Evolutionary conservation across 306 rosid genomes (phyloP).

Genomic region (Dryas octopetala): DNA sequence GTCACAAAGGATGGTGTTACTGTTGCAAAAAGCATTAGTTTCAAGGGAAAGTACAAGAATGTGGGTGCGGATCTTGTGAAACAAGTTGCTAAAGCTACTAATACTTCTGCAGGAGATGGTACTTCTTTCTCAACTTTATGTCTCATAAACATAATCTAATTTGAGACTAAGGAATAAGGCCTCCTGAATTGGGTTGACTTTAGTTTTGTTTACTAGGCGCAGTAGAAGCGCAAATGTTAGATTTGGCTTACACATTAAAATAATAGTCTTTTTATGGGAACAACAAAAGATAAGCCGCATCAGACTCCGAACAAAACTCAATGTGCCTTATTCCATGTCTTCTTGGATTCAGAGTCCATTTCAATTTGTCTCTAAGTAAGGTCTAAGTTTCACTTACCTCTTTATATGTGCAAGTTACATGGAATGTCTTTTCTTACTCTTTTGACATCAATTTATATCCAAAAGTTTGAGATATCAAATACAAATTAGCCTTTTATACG

Average conservation of each 20-base stretch:
- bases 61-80: conserved; percentile 86
- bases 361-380: no score
- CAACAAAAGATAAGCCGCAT: not conserved
- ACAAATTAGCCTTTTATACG: no score
- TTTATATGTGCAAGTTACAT: no score
- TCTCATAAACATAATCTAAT: not conserved
- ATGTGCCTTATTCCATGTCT: no score
- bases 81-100: conserved; percentile 91
- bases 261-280: not conserved
- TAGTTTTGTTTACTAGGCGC: not conserved
- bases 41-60: conserved; percentile 68
- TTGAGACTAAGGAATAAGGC: not conserved
- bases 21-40: conserved; percentile 82
- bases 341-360: no score
- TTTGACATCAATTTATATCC: no score
- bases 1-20: conserved; percentile 94
- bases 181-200: not conserved
- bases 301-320: not conserved
- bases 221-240: not conserved
- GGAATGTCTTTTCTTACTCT: no score
- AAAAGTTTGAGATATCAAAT: no score
- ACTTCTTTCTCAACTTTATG: conserved; percentile 11
- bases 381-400: no score
- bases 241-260: not conserved
- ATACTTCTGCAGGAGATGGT: conserved; percentile 93